phyloP scores from a whole-genome alignment of 257 asterid genomes.

The Solanum etuberosum region DNA sequence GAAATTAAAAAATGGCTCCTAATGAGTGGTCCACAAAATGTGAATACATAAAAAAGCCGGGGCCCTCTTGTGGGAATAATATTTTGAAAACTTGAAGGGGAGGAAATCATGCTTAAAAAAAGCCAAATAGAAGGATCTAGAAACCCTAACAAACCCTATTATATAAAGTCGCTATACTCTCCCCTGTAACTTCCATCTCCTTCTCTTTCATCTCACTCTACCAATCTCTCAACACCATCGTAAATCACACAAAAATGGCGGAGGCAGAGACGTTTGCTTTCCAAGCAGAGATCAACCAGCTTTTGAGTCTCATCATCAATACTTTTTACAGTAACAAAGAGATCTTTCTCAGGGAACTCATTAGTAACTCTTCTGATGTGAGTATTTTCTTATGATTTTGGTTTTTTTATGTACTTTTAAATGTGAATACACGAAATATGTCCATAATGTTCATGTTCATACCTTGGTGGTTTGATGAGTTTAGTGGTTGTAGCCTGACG shows the following conservation, averaged over 20 bases:
- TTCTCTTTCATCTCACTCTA: neutral
- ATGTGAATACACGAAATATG: neutral
- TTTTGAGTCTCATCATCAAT: constrained; percentile 50
- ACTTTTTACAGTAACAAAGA: constrained; percentile 71
- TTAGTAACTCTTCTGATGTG: constrained; percentile 64
- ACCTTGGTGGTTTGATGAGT: neutral
- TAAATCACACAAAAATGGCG: constrained; percentile 15
- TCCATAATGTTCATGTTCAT: neutral
- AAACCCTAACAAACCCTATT: constrained; percentile 19
- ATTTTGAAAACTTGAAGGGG: neutral
- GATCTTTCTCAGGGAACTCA: constrained; percentile 60
- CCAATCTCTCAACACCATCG: neutral
- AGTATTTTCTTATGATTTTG: constrained; percentile 2
- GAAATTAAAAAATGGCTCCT: neutral
- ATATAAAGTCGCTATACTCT: neutral
- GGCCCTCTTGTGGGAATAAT: neutral
- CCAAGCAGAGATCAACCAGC: constrained; percentile 71
- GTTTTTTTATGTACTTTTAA: neutral
- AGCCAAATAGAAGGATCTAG: constrained; percentile 24
- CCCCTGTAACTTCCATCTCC: neutral
- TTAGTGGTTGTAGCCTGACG: neutral
- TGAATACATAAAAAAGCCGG: neutral
- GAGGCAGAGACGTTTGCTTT: constrained; percentile 64
- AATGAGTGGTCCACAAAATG: neutral
- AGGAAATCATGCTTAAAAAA: neutral